These are phyloP conservation scores for Ophiostoma pallidulum DNA, from an alignment of 2,329 filamentous ascomycete genomes.

Conservation along the genomic window DNA sequence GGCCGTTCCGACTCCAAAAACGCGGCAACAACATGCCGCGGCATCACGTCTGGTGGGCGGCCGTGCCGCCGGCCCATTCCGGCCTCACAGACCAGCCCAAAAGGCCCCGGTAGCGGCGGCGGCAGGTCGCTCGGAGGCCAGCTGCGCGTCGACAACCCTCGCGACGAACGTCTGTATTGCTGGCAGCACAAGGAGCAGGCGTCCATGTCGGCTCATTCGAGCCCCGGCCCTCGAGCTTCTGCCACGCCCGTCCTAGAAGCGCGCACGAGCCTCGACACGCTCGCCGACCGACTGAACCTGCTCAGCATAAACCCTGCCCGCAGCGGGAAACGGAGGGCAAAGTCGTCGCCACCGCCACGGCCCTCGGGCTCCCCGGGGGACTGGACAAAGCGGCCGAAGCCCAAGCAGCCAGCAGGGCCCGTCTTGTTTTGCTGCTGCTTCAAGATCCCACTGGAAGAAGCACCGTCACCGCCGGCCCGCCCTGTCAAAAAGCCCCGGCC, in stretches of 20 bases:
- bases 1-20: constrained; percentile 77
- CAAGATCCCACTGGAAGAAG: constrained; percentile 36
- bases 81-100: constrained; percentile 25
- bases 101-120: constrained; percentile 11
- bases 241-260: constrained; percentile 49
- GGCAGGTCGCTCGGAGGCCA: constrained; percentile 19
- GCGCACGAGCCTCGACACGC: constrained; percentile 74
- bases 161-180: constrained; percentile 64
- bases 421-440: constrained; percentile 43
- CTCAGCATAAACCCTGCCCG: constrained; percentile 44
- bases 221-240: constrained; percentile 32
- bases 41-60: constrained; percentile 71
- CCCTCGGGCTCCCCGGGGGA: not conserved
- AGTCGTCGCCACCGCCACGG: constrained; percentile 1
- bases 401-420: not conserved
- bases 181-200: constrained; percentile 95
- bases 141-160: constrained; percentile 38
- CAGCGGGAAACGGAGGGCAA: constrained; percentile 17
- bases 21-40: constrained; percentile 74
- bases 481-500: constrained; percentile 41
- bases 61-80: constrained; percentile 69
- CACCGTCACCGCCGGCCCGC: constrained; percentile 29
- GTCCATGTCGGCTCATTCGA: constrained; percentile 34
- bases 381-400: not conserved
- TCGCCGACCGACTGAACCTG: constrained; percentile 70